Conservation (phyloP, 345 rosid species). For the Isatis tinctoria region DNA sequence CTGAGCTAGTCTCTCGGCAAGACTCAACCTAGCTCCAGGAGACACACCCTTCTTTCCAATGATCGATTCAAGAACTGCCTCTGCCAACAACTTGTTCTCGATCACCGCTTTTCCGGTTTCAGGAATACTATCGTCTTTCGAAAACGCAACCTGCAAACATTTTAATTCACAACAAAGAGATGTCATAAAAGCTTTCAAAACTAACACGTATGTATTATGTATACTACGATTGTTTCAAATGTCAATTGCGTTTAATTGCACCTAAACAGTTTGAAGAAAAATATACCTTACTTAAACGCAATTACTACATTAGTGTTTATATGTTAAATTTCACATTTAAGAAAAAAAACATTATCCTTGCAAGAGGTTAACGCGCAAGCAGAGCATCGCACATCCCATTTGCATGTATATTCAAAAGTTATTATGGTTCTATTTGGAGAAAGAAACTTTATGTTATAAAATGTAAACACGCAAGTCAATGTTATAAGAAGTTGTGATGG, state of each 20-base stretch:
- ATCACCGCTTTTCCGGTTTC: constrained; percentile 44
- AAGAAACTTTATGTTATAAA: not conserved
- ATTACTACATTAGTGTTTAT: not conserved
- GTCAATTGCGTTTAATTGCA: not conserved
- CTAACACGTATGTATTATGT: not conserved
- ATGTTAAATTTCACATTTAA: not conserved
- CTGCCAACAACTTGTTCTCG: constrained; percentile 61
- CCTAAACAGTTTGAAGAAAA: not conserved
- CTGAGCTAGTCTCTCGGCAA: constrained; percentile 52
- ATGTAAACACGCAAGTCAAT: not conserved
- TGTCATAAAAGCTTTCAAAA: not conserved
- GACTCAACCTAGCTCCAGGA: constrained; percentile 46
- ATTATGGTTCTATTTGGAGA: not conserved
- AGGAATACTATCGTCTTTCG: constrained; percentile 56
- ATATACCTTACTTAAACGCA: not conserved
- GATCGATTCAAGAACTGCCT: constrained; percentile 65
- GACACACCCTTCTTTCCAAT: constrained; percentile 81
- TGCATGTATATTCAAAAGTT: not conserved
- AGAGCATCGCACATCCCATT: not conserved
- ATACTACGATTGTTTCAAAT: not conserved
- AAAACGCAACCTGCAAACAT: constrained; percentile 56
- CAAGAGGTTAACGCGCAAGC: not conserved
- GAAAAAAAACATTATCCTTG: not conserved
- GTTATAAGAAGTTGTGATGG: not conserved
- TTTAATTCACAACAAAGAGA: not conserved